Conservation (phyloP, 1,139 yeast genomes). For the Meyerozyma elateridarum region DNA sequence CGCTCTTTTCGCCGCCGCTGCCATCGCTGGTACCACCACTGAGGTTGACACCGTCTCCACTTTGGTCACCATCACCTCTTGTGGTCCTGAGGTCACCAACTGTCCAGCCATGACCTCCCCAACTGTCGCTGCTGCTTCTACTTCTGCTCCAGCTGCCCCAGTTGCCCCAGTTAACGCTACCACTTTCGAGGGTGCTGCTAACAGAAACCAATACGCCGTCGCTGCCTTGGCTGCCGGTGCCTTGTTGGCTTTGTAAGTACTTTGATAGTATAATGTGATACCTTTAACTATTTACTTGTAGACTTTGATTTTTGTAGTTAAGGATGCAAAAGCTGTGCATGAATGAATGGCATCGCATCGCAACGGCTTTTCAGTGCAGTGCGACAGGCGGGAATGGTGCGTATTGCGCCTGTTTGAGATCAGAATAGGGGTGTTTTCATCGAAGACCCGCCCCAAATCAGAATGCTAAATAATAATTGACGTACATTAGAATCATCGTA, state of each 20-base stretch:
- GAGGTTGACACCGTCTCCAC: constrained; percentile 27
- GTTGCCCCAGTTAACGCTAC: constrained; percentile 29
- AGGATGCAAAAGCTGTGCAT: too few relatives aligned
- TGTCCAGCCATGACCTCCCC: constrained; percentile 31
- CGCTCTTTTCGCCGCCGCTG: constrained; percentile 40
- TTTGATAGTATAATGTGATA: constrained; percentile 5
- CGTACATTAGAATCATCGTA: too few relatives aligned
- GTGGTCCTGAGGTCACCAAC: constrained; percentile 35
- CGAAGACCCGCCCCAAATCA: too few relatives aligned
- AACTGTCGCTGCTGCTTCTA: constrained; percentile 15
- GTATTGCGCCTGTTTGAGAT: too few relatives aligned
- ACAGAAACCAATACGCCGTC: constrained; percentile 30
- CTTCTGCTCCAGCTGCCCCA: constrained; percentile 7
- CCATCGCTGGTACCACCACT: constrained; percentile 32
- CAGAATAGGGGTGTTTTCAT: too few relatives aligned
- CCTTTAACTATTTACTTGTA: constrained; percentile 6
- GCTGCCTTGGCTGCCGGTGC: constrained; percentile 51
- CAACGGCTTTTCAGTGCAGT: too few relatives aligned
- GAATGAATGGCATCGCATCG: too few relatives aligned
- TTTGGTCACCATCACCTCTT: constrained; percentile 40
- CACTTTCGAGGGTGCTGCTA: constrained; percentile 34
- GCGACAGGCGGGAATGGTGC: too few relatives aligned
- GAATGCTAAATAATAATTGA: too few relatives aligned
- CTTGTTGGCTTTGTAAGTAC: constrained; percentile 44
- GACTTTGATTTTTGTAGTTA: background rate